Evolutionary conservation across 495 filamentous ascomycete genomes (phyloP).

Genomic region (Rusavskia elegans): DNA sequence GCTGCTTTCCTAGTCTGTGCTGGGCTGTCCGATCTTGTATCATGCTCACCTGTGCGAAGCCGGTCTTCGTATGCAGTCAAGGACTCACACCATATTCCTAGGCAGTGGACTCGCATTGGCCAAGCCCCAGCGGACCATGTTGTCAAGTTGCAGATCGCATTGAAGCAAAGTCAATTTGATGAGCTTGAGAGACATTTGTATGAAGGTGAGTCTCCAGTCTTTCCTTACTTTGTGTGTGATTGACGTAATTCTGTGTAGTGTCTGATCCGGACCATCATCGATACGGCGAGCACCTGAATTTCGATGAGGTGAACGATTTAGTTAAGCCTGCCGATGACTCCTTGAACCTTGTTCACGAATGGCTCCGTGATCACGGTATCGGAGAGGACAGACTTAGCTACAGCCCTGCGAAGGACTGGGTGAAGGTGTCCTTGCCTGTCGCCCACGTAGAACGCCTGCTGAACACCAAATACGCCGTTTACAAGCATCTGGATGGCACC

Average conservation of each 20-base stretch:
- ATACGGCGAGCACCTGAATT: slow-evolving; percentile 27
- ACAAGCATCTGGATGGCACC: slow-evolving; percentile 23
- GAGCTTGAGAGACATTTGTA: slow-evolving; percentile 25
- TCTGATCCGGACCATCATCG: slow-evolving; percentile 25
- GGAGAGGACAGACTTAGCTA: slow-evolving; percentile 10
- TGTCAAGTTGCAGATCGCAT: slow-evolving; percentile 24
- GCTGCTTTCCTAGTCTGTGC: neutral
- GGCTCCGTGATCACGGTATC: slow-evolving; percentile 24
- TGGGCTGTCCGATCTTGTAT: neutral
- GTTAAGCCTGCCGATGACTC: slow-evolving; percentile 20
- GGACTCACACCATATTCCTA: slow-evolving; percentile 32
- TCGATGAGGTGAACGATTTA: slow-evolving; percentile 22
- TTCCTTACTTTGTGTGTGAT: neutral
- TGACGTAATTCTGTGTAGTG: slow-evolving; percentile 12
- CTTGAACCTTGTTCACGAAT: slow-evolving; percentile 20
- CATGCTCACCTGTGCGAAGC: slow-evolving; percentile 1
- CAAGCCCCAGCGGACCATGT: slow-evolving; percentile 23
- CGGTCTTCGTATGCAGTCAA: slow-evolving; percentile 30
- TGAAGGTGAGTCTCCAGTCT: slow-evolving; percentile 17
- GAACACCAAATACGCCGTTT: slow-evolving; percentile 27
- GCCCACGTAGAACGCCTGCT: slow-evolving; percentile 21
- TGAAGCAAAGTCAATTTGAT: slow-evolving; percentile 26
- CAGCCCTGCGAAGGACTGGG: slow-evolving; percentile 26
- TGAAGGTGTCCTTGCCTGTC: slow-evolving; percentile 21
- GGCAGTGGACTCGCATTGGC: slow-evolving; percentile 28